phyloP scores from a whole-genome alignment of 2,329 filamentous ascomycete species.

The Penicillium freii region DNA sequence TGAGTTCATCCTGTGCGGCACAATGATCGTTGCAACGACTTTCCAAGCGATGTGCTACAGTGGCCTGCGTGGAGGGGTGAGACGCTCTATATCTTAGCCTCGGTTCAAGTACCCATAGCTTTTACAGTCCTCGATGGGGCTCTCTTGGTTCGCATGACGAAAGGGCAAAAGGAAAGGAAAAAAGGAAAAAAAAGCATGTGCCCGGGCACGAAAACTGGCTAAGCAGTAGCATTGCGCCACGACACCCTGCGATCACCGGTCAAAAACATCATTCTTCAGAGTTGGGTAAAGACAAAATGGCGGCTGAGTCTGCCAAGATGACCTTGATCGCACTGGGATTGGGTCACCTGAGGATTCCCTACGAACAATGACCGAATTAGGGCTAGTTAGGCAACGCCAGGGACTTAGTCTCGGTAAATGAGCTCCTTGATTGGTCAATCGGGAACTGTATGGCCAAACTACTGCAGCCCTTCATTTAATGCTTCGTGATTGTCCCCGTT shows the following conservation, averaged over 20 bases:
- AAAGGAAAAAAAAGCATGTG: not conserved
- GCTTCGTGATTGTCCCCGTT: not conserved
- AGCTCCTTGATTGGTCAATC: constrained; percentile 2
- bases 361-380: not conserved
- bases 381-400: not conserved
- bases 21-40: not conserved
- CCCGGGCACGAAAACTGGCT: constrained; percentile 2
- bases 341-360: constrained; percentile 6
- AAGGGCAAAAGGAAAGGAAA: not conserved
- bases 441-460: constrained; percentile 3
- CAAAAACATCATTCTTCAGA: not conserved
- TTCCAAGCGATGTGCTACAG: not conserved
- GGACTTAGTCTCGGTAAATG: constrained; percentile 9
- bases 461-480: not conserved
- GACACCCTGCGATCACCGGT: not conserved
- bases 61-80: not conserved
- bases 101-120: not conserved
- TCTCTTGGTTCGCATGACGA: not conserved
- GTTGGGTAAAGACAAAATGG: not conserved
- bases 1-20: constrained; percentile 11
- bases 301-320: not conserved
- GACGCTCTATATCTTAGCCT: not conserved
- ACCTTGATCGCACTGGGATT: constrained; percentile 6
- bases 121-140: not conserved
- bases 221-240: constrained; percentile 4